Base-by-base conservation (phyloP, 2,329 filamentous ascomycete genomes). In the Achaetomium macrosporum region DNA sequence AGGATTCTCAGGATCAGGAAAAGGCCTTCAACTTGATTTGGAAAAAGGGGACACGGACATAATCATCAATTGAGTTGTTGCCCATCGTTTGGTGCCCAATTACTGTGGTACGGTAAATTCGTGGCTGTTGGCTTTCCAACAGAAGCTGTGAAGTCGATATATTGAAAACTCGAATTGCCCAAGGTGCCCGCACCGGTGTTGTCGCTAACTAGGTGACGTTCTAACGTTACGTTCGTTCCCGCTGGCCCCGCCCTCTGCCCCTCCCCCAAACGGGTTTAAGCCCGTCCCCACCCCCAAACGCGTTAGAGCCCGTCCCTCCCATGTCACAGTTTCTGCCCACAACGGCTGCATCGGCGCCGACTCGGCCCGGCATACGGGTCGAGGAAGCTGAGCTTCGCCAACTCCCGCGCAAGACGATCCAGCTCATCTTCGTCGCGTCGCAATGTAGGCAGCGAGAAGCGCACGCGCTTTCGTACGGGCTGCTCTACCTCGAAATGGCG, bases 401-500 rank as follows among this genome's bases (percentile, higher is more conserved):
- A 50, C 42, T 53, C 52, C 42, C 30, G 16, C 37, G 42, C n/a
- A 50, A 54, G 47, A 45, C 25, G 11, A 50, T 50, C 52, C 25
- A 19, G 47, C 42, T 54, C 17, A 19, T 54, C 47, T 25, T 16
- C 36, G 11, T 54, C 35, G 16, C 42, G 36, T 48, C 36, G 52
- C 47, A 17, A 40, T 50, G 37, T 45, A 54, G 52, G 52, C 12
- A 54, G 47, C 17, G 30, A 50, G 52, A 54, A 54, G 31, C 42
- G 52, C 30, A 54, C 41, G 25, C 29, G 46, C 16, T 53, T 53
- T 41, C 6, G 47, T 49, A 45, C 29, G 12, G 42, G 15, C 41
- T 15, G 51, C 35, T 50, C 46, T 50, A 31, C 46, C 41, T 53
- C 46, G 51, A 48, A 49, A 49, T 53, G n/a, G 51, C 41, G 51